These are phyloP conservation scores for Paraleonurus japonicus DNA, from an alignment of 257 asterid genomes.

Conservation along the genomic window DNA sequence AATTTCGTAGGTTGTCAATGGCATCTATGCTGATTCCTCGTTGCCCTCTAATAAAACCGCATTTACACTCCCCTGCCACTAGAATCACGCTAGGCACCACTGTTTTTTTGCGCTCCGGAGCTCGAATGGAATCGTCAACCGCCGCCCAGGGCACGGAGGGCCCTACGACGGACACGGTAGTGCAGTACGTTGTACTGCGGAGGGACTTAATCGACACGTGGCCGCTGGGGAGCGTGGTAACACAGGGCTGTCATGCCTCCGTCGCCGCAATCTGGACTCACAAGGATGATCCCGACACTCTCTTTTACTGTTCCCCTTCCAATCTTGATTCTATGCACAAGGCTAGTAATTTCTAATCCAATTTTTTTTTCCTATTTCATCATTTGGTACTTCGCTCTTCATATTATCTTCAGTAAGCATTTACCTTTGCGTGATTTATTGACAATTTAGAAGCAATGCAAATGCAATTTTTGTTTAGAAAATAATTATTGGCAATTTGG, in stretches of 20 bases:
- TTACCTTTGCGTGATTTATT: neutral
- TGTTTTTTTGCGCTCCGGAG: constrained; percentile 16
- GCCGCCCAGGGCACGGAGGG: constrained; percentile 31
- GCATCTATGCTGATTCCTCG: constrained; percentile 32
- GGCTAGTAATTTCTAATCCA: constrained; percentile 35
- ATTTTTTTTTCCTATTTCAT: neutral
- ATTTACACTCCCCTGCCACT: constrained; percentile 14
- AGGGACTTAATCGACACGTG: constrained; percentile 84
- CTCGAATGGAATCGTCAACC: constrained; percentile 49
- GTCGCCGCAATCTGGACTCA: constrained; percentile 79
- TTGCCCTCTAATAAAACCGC: constrained; percentile 27
- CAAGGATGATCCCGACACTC: constrained; percentile 73
- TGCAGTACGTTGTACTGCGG: constrained; percentile 88
- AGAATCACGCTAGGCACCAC: constrained; percentile 18
- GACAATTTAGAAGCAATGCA: neutral
- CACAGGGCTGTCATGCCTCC: constrained; percentile 98
- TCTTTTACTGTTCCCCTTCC: constrained; percentile 57
- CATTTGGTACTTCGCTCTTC: neutral
- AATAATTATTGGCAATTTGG: neutral
- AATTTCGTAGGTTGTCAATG: constrained; percentile 23
- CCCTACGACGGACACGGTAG: constrained; percentile 49
- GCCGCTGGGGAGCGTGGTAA: constrained; percentile 90
- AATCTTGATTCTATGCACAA: constrained; percentile 90
- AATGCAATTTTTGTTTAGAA: neutral
- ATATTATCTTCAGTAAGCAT: neutral